Percentiles rank a stretch among this genome's conserved stretches.
These are phyloP conservation scores for Nicotiana attenuata DNA, from an alignment of 257 asterid genomes.

Conservation along the genomic window DNA sequence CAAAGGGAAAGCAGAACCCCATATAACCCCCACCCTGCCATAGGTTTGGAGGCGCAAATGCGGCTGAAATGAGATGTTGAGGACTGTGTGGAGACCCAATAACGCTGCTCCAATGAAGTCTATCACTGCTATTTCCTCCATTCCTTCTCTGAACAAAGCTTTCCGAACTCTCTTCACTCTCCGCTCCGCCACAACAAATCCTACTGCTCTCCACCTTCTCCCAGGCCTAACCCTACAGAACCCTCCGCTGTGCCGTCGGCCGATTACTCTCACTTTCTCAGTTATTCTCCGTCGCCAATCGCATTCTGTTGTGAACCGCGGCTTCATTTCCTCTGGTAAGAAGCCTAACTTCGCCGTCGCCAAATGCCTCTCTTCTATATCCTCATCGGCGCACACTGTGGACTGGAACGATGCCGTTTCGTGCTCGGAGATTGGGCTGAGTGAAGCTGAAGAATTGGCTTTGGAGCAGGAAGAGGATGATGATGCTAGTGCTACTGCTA, in stretches of 20 bases:
- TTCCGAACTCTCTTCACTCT: conserved; percentile 21
- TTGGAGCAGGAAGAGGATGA: conserved; percentile 38
- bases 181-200: neutral
- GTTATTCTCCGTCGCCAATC: conserved; percentile 13
- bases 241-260: neutral
- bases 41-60: neutral
- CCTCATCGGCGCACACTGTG: conserved; percentile 39
- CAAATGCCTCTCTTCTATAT: conserved; percentile 45
- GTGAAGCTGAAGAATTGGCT: conserved; percentile 13
- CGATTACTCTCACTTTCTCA: neutral
- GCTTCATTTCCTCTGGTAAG: conserved; percentile 21
- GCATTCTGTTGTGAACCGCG: conserved; percentile 1
- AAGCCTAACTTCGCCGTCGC: conserved; percentile 24
- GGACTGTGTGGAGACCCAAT: conserved; percentile 12
- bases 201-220: neutral
- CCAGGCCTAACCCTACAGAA: neutral
- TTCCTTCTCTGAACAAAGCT: conserved; percentile 8
- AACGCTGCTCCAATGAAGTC: conserved; percentile 13
- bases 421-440: conserved; percentile 22
- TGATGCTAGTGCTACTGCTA: conserved; percentile 28
- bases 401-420: conserved; percentile 46
- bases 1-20: too few species aligned
- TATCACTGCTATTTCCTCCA: neutral
- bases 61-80: neutral
- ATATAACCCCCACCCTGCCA: neutral